A percentile compares a stretch with the other conserved stretches of the same genome.
phyloP scores from a whole-genome alignment of 2,329 filamentous ascomycete species.

The Cladosporium cucumerinum region DNA sequence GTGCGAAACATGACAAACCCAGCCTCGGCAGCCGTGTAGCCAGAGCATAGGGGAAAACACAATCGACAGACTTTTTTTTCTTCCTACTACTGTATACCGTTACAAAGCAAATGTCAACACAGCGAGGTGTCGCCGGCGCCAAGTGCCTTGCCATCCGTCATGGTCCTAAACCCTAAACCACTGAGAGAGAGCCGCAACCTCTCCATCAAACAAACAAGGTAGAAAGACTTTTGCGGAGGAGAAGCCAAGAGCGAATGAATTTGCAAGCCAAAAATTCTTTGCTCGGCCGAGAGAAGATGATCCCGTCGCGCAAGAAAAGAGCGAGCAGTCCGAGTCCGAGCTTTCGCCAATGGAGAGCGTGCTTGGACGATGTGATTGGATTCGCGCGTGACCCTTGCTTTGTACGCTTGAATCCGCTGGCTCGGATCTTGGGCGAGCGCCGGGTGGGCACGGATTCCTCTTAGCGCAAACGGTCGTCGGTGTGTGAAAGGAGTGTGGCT shows the following conservation, averaged over 20 bases:
- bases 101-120: neutral
- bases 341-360: neutral
- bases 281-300: constrained; percentile 10
- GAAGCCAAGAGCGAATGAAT: neutral
- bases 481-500: constrained; percentile 8
- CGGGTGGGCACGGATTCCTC: neutral
- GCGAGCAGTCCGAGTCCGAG: neutral
- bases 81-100: neutral
- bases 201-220: neutral
- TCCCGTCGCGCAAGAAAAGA: too few species aligned
- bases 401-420: neutral
- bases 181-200: neutral
- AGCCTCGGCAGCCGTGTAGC: neutral
- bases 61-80: neutral
- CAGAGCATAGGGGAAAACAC: neutral
- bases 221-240: too few species aligned
- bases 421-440: constrained; percentile 7
- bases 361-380: neutral
- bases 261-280: neutral
- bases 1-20: neutral
- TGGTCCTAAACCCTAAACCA: neutral
- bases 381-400: neutral
- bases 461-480: constrained; percentile 9
- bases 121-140: constrained; percentile 10
- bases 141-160: neutral